phyloP scores from a whole-genome alignment of 345 rosid genomes.

The Litchi chinensis region DNA sequence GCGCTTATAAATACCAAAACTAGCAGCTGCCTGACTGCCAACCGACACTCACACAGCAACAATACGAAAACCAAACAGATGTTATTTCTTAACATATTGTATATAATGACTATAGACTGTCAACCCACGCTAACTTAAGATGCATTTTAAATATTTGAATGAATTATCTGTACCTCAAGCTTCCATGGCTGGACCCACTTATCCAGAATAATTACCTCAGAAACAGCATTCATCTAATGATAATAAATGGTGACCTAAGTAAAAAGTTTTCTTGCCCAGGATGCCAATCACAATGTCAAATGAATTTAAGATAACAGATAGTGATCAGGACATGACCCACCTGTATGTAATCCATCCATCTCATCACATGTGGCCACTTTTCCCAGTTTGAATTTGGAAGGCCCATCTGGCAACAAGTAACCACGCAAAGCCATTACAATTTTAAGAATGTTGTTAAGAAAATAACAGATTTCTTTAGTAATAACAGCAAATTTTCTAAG shows the following conservation, averaged over 20 bases:
- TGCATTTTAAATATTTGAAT: too few species aligned
- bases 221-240: not conserved
- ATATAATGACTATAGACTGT: too few species aligned
- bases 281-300: not conserved
- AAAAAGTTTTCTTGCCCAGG: constrained; percentile 2
- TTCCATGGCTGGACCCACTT: not conserved
- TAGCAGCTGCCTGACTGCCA: not conserved
- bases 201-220: not conserved
- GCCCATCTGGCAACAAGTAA: constrained; percentile 48
- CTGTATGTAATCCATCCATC: constrained; percentile 95
- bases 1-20: not conserved
- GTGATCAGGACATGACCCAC: constrained; percentile 33
- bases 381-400: constrained; percentile 53
- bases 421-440: constrained; percentile 13
- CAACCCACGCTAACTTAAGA: too few species aligned
- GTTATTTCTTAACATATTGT: too few species aligned
- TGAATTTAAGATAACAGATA: constrained; percentile 13
- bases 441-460: not conserved
- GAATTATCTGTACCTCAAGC: not conserved
- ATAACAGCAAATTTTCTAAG: not conserved
- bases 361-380: constrained; percentile 62
- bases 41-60: not conserved
- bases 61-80: too few species aligned
- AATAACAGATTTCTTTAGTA: not conserved
- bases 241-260: not conserved